These are phyloP conservation scores for Hevea brasiliensis DNA, from an alignment of 345 rosid genomes.

Conservation along the genomic window DNA sequence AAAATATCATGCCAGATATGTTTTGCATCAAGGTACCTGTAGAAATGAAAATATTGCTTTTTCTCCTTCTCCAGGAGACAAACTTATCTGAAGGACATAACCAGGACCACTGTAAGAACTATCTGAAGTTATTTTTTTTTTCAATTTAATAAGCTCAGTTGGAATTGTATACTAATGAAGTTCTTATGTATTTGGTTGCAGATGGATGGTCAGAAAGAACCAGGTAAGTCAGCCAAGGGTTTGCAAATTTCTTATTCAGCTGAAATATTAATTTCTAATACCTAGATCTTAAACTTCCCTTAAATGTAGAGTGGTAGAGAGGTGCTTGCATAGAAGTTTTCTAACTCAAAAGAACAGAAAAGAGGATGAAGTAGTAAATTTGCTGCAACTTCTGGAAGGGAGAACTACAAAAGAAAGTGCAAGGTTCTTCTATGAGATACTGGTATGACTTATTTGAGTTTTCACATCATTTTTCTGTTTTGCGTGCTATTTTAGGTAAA, in stretches of 20 bases:
- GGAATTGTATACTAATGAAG: neutral
- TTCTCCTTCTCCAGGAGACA: slow-evolving; percentile 31
- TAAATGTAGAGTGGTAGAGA: slow-evolving; percentile 48
- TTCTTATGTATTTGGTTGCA: slow-evolving; percentile 36
- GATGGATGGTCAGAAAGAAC: slow-evolving; percentile 67
- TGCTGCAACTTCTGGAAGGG: slow-evolving; percentile 49
- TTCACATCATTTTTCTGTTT: neutral
- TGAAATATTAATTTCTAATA: neutral
- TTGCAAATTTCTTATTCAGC: slow-evolving; percentile 3
- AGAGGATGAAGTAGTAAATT: slow-evolving; percentile 52
- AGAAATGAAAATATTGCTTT: neutral
- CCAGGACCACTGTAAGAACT: slow-evolving; percentile 38
- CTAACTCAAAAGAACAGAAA: slow-evolving; percentile 29
- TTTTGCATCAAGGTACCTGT: neutral
- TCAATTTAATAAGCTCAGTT: neutral
- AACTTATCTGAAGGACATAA: slow-evolving; percentile 30
- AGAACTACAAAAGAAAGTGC: slow-evolving; percentile 62
- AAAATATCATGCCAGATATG: neutral
- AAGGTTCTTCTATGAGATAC: slow-evolving; percentile 78
- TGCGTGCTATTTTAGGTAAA: neutral
- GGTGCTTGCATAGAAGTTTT: slow-evolving; percentile 47
- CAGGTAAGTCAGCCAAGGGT: slow-evolving; percentile 28
- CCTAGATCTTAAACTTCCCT: slow-evolving; percentile 1
- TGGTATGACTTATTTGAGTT: slow-evolving; percentile 46
- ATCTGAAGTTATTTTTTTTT: slow-evolving; percentile 5